phyloP scores from a whole-genome alignment of 305 asterid genomes.

The Fraxinus velutina region DNA sequence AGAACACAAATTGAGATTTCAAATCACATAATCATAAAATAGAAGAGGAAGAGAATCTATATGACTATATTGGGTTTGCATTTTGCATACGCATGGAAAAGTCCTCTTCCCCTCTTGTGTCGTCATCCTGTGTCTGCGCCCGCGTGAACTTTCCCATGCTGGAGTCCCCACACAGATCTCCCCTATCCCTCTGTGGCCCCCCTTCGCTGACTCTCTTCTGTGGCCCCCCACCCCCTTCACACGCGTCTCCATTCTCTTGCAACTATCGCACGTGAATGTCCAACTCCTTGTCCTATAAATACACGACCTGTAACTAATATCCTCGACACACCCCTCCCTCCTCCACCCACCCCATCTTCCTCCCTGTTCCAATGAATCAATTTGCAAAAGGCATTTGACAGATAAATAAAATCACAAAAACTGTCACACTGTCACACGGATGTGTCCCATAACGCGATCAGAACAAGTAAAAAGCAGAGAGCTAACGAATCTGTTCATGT shows the following conservation, averaged over 20 bases:
- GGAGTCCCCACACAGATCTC: slow-evolving; percentile 34
- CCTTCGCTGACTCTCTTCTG: neutral
- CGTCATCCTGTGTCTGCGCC: neutral
- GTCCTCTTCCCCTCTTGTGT: slow-evolving; percentile 14
- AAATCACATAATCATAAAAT: neutral
- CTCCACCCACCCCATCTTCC: neutral
- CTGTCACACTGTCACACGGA: neutral
- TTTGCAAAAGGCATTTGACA: neutral
- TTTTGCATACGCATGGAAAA: slow-evolving; percentile 20
- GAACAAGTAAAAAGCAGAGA: neutral
- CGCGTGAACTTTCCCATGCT: neutral
- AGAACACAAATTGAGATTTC: neutral
- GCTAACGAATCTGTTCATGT: slow-evolving; percentile 44
- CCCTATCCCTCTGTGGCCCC: slow-evolving; percentile 46
- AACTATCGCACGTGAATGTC: slow-evolving; percentile 51
- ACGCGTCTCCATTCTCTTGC: slow-evolving; percentile 47
- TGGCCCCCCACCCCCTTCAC: slow-evolving; percentile 24
- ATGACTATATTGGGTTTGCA: neutral
- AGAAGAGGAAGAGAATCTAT: neutral
- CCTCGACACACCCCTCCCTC: slow-evolving; percentile 31
- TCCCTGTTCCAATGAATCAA: slow-evolving; percentile 2
- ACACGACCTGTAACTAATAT: slow-evolving; percentile 43
- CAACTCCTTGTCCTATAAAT: slow-evolving; percentile 48
- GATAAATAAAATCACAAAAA: neutral
- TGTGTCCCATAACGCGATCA: slow-evolving; percentile 5